Evolutionary conservation across 176 grass and related monocot species (phyloP).

Genomic region (Pontederia crassipes): DNA sequence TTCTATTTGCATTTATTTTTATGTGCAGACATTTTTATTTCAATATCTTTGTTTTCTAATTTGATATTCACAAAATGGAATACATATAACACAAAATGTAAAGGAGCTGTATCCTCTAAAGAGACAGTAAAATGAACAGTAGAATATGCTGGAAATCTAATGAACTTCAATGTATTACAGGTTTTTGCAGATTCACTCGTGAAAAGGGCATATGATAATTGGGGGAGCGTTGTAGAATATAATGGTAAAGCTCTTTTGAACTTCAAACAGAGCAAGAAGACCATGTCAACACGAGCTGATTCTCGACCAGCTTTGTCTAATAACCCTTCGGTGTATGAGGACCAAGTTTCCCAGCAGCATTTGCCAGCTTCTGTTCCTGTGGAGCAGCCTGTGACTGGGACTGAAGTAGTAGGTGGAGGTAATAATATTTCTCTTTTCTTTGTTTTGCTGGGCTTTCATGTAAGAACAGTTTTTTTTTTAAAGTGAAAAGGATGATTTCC

Average conservation of each 20-base stretch:
- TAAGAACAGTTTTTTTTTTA: no score
- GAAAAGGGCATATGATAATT: slow-evolving; percentile 76
- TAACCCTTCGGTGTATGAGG: slow-evolving; percentile 24
- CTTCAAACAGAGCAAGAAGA: slow-evolving; percentile 42
- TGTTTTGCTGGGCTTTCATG: no score
- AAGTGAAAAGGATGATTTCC: no score
- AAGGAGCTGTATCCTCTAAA: no score
- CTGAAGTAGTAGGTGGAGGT: slow-evolving; percentile 21
- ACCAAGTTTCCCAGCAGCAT: slow-evolving; percentile 22
- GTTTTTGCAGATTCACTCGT: slow-evolving; percentile 49
- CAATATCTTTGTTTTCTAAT: no score
- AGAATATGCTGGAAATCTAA: neutral
- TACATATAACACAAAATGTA: no score
- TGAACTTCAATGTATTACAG: slow-evolving; percentile 18
- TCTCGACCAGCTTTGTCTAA: slow-evolving; percentile 9
- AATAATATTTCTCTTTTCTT: slow-evolving; percentile 14
- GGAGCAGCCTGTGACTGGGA: neutral
- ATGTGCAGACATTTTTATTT: no score
- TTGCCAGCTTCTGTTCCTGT: slow-evolving; percentile 18
- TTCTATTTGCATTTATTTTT: no score
- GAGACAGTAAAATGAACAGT: neutral
- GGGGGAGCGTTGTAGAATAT: slow-evolving; percentile 60
- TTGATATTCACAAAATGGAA: no score
- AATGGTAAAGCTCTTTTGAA: slow-evolving; percentile 53
- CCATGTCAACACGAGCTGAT: slow-evolving; percentile 21